phyloP scores from a whole-genome alignment of 345 rosid genomes.

The Mangifera indica region DNA sequence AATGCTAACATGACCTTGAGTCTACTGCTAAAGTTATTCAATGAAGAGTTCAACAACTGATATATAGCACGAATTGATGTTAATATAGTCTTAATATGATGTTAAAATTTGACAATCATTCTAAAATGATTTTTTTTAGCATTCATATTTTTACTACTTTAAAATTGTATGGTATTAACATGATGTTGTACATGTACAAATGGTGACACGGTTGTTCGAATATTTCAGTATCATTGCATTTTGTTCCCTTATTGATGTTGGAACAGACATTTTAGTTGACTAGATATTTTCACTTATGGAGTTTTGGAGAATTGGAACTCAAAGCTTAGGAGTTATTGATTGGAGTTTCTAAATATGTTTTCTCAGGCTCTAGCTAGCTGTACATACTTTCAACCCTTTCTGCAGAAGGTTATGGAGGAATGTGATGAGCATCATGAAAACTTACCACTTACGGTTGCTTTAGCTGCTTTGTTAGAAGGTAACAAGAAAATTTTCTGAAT shows the following conservation, averaged over 20 bases:
- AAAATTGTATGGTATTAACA: too few species aligned
- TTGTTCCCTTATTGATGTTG: neutral
- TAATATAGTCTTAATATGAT: too few species aligned
- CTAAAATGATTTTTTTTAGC: too few species aligned
- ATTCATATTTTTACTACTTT: too few species aligned
- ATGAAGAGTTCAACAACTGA: too few species aligned
- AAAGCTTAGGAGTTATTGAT: neutral
- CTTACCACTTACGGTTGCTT: slow-evolving; percentile 60
- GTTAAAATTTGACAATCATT: too few species aligned
- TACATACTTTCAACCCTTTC: slow-evolving; percentile 56
- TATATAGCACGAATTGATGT: too few species aligned
- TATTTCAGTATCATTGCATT: too few species aligned
- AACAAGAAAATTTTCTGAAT: slow-evolving; percentile 9
- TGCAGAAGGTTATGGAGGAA: slow-evolving; percentile 56
- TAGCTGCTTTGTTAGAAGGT: slow-evolving; percentile 68
- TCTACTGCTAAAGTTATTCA: neutral
- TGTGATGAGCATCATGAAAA: slow-evolving; percentile 42
- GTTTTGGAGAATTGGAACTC: neutral
- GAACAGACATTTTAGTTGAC: neutral
- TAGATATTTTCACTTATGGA: neutral
- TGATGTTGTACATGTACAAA: too few species aligned
- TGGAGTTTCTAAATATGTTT: neutral
- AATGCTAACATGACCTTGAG: neutral
- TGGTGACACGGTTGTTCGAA: too few species aligned
- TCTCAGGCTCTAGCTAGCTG: slow-evolving; percentile 80